Percentiles rank a stretch among this genome's conserved stretches.
These are phyloP conservation scores for Zangia roseola DNA, from an alignment of 768 basidiomycete genomes.

Conservation along the genomic window DNA sequence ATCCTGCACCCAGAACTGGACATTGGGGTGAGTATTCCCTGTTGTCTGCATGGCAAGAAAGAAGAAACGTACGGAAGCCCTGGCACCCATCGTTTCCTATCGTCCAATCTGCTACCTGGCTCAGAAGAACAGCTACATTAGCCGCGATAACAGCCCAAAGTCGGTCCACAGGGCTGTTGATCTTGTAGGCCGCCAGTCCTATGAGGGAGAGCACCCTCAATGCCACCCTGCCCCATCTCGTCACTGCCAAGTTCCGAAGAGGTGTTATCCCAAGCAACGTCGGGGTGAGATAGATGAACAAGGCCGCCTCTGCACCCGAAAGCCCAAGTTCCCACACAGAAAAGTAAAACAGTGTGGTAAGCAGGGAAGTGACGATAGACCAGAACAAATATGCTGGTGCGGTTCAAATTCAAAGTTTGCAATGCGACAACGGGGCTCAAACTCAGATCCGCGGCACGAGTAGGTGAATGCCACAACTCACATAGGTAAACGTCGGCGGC, in stretches of 20 bases:
- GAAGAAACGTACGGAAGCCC: conserved; percentile 41
- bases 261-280: conserved; percentile 50
- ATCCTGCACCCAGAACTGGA: conserved; percentile 65
- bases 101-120: conserved; percentile 55
- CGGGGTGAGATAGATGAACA: conserved; percentile 72
- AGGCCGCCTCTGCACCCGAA: conserved; percentile 75
- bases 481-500: conserved; percentile 55
- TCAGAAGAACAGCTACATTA: conserved; percentile 48
- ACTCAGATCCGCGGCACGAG: conserved; percentile 5
- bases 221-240: conserved; percentile 47
- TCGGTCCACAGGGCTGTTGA: conserved; percentile 51
- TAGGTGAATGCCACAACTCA: conserved; percentile 25
- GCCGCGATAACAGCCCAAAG: conserved; percentile 57
- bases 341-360: conserved; percentile 86
- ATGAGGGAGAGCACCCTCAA: conserved; percentile 50
- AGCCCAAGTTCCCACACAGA: conserved; percentile 89
- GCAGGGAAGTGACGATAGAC: conserved; percentile 78
- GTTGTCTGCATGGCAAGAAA: not conserved
- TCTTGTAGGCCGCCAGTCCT: conserved; percentile 52
- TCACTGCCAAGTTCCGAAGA: conserved; percentile 44
- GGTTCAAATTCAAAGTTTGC: not conserved
- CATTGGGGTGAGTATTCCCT: not conserved
- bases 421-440: not conserved
- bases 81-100: conserved; percentile 44
- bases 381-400: conserved; percentile 71